Evolutionary conservation across 176 grass and related monocot species (phyloP).

Genomic region (Aechmea fasciata): DNA sequence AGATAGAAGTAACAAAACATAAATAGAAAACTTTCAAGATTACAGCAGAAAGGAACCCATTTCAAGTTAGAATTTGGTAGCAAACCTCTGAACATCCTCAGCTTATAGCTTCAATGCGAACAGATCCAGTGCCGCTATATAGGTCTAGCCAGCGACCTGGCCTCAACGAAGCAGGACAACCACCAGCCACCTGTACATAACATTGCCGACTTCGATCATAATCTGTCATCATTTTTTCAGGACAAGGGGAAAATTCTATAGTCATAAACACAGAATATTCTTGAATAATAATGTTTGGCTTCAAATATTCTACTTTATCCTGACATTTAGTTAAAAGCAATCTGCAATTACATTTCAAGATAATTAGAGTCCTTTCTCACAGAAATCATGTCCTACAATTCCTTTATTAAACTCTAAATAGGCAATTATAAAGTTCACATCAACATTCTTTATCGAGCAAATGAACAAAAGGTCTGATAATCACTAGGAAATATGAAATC

Average conservation of each 20-base stretch:
- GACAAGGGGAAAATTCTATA: constrained; percentile 5
- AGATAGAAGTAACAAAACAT: neutral
- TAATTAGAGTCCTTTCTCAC: too few relatives aligned
- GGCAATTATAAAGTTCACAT: neutral
- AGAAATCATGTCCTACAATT: too few relatives aligned
- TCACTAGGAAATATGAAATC: neutral
- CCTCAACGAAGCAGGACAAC: constrained; percentile 79
- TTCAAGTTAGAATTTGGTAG: constrained; percentile 4
- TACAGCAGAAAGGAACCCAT: neutral
- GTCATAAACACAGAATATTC: neutral
- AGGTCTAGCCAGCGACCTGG: constrained; percentile 90
- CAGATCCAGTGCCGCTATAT: constrained; percentile 93
- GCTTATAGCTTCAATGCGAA: constrained; percentile 99
- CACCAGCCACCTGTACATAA: constrained; percentile 67
- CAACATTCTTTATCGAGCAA: neutral
- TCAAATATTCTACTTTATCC: too few relatives aligned
- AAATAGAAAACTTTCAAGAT: neutral
- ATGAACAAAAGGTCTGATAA: neutral
- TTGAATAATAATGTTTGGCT: too few relatives aligned
- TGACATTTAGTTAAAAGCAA: too few relatives aligned
- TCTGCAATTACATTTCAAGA: too few relatives aligned
- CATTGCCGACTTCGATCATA: constrained; percentile 13
- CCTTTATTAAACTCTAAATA: too few relatives aligned
- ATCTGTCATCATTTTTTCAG: constrained; percentile 8
- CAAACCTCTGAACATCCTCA: constrained; percentile 87